Evolutionary conservation across 1,284 basidiomycete genomes (phyloP), one percentile per base, ranked within the genome.

Genomic region (Fomitopsis schrenkii): DNA sequence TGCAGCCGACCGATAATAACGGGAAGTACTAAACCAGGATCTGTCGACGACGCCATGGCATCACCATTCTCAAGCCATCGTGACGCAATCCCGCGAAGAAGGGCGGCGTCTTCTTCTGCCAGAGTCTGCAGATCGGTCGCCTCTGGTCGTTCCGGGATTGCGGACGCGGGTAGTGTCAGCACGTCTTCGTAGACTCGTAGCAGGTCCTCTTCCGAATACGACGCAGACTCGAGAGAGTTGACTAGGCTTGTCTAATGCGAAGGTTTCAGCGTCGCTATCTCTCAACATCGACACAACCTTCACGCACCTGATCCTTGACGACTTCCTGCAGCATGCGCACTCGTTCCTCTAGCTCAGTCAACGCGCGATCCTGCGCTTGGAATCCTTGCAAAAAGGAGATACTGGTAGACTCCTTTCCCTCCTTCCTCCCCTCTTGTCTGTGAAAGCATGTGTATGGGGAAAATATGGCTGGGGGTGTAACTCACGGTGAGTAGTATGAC

Each of bases 171-270:
- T 45, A 78, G 66, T 1, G 79, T 76, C 17, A 87, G 77, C 15
- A 87, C 69, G 61, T 85, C 83, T 63, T 84, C 77, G 66, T 86
- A 87, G 50, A 87, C 67, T 1, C 71, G 63, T 52, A 80, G 57
- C 0, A 87, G 72, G 6, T 85, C 80, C 15, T 77, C 74, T 66
- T 87, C 85, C 0, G 80, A 76, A 67, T 80, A 85, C 2, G 70
- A 64, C 2, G 75, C 71, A 1, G 55, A 38, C 0, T 42, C 52
- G 30, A 22, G 36, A 60, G 38, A 12, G 50, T 26, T 5, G 15
- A 52, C 63, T 67, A 28, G 17, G 8, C 48, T 12, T 6, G 17
- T 44, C 38, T 41, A 36, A 35, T 17, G n/a, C 7, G 35, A 26
- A 12, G 57, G 57, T 28, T 17, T 44, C 22, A 38, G 14, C 17